Conservation (phyloP, 345 rosid genomes). For the Eucalyptus victrix region DNA sequence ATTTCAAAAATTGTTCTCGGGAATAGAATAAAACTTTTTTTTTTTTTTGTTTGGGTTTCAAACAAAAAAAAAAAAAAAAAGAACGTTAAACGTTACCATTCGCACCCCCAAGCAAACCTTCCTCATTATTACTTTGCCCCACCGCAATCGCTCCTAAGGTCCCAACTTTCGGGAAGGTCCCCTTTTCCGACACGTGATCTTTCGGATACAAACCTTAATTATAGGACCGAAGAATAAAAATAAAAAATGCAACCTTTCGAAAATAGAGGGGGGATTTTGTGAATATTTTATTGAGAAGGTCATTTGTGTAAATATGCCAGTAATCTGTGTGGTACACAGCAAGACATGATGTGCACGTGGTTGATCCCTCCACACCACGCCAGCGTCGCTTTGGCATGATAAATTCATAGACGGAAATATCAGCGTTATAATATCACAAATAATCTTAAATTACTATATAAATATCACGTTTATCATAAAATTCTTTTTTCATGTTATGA, state of each 20-base stretch:
- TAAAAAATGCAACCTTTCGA: neutral
- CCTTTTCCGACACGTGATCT: neutral
- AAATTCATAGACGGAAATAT: neutral
- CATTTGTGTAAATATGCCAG: neutral
- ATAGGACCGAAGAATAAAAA: neutral
- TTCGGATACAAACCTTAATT: neutral
- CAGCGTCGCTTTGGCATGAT: neutral
- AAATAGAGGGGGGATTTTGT: neutral
- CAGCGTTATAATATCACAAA: neutral
- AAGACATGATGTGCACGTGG: neutral
- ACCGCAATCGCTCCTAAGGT: neutral
- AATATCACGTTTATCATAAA: neutral
- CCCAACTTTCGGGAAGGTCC: neutral
- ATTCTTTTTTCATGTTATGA: neutral
- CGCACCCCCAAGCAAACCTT: too few relatives aligned
- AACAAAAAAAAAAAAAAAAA: too few relatives aligned
- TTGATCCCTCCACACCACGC: neutral
- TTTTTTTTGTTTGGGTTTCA: too few relatives aligned
- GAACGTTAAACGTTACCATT: too few relatives aligned
- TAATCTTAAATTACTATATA: rapidly evolving
- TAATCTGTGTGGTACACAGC: neutral
- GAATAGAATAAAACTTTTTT: too few relatives aligned
- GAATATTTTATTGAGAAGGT: neutral
- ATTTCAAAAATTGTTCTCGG: too few relatives aligned
- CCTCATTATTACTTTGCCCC: neutral